Conservation (phyloP, 2,329 filamentous ascomycete genomes). For the Neonectria punicea region DNA sequence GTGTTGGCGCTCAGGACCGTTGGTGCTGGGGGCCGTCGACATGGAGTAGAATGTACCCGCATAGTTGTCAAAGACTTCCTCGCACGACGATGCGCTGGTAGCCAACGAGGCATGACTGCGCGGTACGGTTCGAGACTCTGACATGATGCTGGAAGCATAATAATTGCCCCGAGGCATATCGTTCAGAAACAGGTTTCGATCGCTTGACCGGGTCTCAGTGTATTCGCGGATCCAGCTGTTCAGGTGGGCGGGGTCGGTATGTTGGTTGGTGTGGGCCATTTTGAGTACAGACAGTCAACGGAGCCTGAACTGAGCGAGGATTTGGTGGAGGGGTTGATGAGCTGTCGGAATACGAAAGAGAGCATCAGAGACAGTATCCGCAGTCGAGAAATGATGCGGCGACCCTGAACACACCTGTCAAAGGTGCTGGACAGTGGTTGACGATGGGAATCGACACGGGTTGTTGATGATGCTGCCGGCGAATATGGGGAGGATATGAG, state of each 20-base stretch:
- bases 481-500: not conserved
- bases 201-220: not conserved
- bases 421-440: not conserved
- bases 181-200: not conserved
- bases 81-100: constrained; percentile 28
- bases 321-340: not conserved
- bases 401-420: not conserved
- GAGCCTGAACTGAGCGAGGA: not conserved
- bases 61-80: constrained; percentile 25
- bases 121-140: constrained; percentile 2
- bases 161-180: not conserved
- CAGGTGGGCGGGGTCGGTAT: not conserved
- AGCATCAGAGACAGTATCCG: not conserved
- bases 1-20: constrained; percentile 25
- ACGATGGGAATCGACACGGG: not conserved
- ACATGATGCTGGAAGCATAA: not conserved
- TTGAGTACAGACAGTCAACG: not conserved
- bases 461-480: not conserved
- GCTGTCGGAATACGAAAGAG: not conserved
- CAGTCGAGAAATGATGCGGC: not conserved
- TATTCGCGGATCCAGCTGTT: not conserved
- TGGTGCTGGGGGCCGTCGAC: constrained; percentile 33
- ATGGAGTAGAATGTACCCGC: constrained; percentile 26
- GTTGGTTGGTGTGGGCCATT: not conserved
- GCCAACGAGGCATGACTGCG: constrained; percentile 24